These are phyloP conservation scores for Fomes fomentarius DNA, from an alignment of 1,284 basidiomycete species.

Conservation along the genomic window DNA sequence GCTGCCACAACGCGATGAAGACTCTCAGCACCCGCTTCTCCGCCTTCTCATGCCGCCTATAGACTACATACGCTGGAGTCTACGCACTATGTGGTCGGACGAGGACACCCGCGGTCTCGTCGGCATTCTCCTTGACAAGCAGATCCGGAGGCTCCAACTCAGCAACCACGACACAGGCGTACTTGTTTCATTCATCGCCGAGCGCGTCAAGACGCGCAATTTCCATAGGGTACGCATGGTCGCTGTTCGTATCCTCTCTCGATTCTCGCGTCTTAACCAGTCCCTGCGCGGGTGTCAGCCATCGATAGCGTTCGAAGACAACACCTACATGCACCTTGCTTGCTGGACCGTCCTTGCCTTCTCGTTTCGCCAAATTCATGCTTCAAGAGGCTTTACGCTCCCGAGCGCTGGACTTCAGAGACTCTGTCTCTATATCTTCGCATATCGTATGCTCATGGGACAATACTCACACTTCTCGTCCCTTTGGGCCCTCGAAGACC, in stretches of 20 bases:
- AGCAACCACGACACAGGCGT: not conserved
- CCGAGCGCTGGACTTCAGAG: not conserved
- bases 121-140: not conserved
- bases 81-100: not conserved
- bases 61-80: not conserved
- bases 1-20: not conserved
- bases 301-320: too few relatives aligned
- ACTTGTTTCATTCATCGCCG: not conserved
- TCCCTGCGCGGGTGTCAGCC: too few relatives aligned
- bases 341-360: not conserved
- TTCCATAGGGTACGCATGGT: too few relatives aligned
- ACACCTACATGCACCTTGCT: not conserved
- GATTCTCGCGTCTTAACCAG: too few relatives aligned
- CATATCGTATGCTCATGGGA: not conserved
- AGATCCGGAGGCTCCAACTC: not conserved
- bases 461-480: not conserved
- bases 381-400: not conserved
- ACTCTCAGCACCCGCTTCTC: not conserved
- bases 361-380: not conserved
- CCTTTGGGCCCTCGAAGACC: not conserved
- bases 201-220: not conserved
- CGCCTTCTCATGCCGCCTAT: not conserved
- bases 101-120: not conserved
- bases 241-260: too few relatives aligned
- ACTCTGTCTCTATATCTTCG: not conserved